Percentiles rank a stretch among this genome's conserved stretches.
These are phyloP conservation scores for Hydrangea macrophylla DNA, from an alignment of 148 eudicot species.

Conservation along the genomic window DNA sequence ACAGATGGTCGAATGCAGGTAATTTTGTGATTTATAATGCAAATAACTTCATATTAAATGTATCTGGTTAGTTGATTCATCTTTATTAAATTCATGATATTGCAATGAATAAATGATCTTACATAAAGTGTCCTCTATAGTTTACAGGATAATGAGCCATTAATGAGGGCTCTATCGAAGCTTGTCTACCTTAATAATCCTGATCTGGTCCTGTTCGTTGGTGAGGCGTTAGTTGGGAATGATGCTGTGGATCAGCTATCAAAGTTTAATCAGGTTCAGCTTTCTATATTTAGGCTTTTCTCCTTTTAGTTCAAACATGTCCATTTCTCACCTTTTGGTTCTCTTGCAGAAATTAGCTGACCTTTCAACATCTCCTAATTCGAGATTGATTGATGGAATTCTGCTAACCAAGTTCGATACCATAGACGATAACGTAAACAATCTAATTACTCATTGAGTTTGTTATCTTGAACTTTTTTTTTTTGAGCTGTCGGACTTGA, in stretches of 20 bases:
- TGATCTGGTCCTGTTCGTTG: conserved; percentile 90
- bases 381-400: conserved; percentile 94
- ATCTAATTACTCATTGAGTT: too few relatives aligned
- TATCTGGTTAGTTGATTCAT: too few relatives aligned
- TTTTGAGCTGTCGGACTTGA: too few relatives aligned
- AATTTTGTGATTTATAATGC: conserved; percentile 1
- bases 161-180: conserved; percentile 95
- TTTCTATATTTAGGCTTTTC: not conserved
- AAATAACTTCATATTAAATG: too few relatives aligned
- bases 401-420: conserved; percentile 97
- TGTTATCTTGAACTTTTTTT: too few relatives aligned
- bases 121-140: too few relatives aligned
- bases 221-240: conserved; percentile 96
- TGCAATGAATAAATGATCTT: too few relatives aligned
- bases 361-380: conserved; percentile 68
- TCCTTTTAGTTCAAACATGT: not conserved
- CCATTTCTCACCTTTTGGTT: too few relatives aligned
- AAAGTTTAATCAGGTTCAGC: conserved; percentile 80
- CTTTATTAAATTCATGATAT: too few relatives aligned
- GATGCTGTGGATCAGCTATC: conserved; percentile 95
- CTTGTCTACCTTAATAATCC: conserved; percentile 81
- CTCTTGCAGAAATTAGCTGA: conserved; percentile 81
- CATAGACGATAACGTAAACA: conserved; percentile 85
- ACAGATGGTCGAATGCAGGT: conserved; percentile 99
- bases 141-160: conserved; percentile 91